These are phyloP conservation scores for Candida alai DNA, from an alignment of 805 yeast species.

Conservation along the genomic window DNA sequence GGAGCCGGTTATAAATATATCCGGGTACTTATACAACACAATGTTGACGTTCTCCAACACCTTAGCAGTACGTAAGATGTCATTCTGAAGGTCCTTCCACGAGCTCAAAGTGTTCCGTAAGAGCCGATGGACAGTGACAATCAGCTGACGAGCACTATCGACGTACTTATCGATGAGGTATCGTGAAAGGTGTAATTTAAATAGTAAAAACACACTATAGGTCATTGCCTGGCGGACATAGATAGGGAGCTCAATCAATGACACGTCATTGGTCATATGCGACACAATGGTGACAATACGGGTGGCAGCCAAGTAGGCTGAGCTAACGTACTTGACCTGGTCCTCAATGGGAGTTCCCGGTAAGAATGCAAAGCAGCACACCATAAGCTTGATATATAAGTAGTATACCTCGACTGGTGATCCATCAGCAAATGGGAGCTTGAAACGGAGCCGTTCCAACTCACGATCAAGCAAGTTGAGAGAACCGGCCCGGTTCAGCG, in stretches of 20 bases:
- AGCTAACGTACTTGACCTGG: conserved; percentile 78
- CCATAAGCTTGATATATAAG: conserved; percentile 72
- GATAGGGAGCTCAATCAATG: conserved; percentile 79
- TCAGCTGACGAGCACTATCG: conserved; percentile 87
- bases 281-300: conserved; percentile 76
- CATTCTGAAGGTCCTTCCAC: conserved; percentile 89
- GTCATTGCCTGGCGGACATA: conserved; percentile 84
- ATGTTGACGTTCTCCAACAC: conserved; percentile 85
- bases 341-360: conserved; percentile 89
- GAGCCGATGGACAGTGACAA: conserved; percentile 86
- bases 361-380: conserved; percentile 84
- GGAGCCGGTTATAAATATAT: conserved; percentile 65
- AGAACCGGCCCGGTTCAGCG: conserved; percentile 76
- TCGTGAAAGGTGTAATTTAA: conserved; percentile 78
- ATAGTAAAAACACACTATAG: conserved; percentile 71
- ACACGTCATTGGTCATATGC: conserved; percentile 55
- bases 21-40: conserved; percentile 84
- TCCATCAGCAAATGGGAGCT: conserved; percentile 60
- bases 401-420: conserved; percentile 72
- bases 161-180: conserved; percentile 67
- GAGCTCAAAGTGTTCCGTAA: conserved; percentile 85
- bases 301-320: conserved; percentile 78
- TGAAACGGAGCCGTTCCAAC: conserved; percentile 64
- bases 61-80: conserved; percentile 86
- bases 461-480: conserved; percentile 76